Evolutionary conservation across 805 yeast genomes (phyloP).

Genomic region (Sporopachydermia lactativora): DNA sequence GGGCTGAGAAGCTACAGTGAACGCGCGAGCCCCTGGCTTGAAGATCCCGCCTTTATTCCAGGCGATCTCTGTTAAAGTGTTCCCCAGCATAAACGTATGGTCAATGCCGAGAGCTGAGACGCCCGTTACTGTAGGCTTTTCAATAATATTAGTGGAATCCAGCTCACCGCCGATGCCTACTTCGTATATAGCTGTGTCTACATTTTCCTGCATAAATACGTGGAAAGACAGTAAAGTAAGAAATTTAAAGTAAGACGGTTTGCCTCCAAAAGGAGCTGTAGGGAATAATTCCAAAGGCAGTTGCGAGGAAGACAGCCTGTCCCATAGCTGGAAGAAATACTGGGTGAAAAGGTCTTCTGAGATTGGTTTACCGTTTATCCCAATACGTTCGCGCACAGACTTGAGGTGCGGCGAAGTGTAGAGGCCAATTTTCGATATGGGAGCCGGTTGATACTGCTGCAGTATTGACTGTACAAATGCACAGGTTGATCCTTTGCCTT

Average conservation of each 20-base stretch:
- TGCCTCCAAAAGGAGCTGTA: constrained; percentile 53
- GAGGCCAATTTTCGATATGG: constrained; percentile 62
- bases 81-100: constrained; percentile 77
- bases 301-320: constrained; percentile 42
- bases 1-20: constrained; percentile 46
- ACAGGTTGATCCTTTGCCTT: constrained; percentile 97
- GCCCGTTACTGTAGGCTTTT: constrained; percentile 71
- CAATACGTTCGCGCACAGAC: constrained; percentile 82
- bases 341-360: constrained; percentile 67
- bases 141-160: constrained; percentile 88
- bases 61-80: constrained; percentile 78
- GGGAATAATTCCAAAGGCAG: constrained; percentile 53
- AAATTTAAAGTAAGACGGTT: constrained; percentile 89
- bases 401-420: constrained; percentile 94
- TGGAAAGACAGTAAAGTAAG: constrained; percentile 85
- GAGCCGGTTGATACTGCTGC: constrained; percentile 35
- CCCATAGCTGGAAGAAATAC: constrained; percentile 94
- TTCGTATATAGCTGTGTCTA: constrained; percentile 90
- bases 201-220: constrained; percentile 73
- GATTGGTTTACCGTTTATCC: constrained; percentile 78
- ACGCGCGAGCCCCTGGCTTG: constrained; percentile 53
- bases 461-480: constrained; percentile 82
- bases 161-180: constrained; percentile 98
- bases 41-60: constrained; percentile 96
- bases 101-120: constrained; percentile 83